Percentiles rank a stretch among this genome's conserved stretches.
These are phyloP conservation scores for Penicillium polonicum DNA, from an alignment of 2,329 filamentous ascomycete genomes.

Conservation along the genomic window DNA sequence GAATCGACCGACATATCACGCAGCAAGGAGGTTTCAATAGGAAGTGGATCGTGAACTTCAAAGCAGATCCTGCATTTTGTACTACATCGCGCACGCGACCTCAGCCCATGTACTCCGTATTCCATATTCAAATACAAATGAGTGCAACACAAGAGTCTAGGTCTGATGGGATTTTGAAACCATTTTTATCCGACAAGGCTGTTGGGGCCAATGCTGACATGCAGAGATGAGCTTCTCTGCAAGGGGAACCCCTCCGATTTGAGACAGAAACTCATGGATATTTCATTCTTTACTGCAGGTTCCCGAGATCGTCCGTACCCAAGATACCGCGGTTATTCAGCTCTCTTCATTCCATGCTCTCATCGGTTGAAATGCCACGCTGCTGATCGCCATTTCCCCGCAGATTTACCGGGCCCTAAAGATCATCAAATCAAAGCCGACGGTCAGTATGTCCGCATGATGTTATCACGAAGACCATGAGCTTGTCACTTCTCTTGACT, in stretches of 20 bases:
- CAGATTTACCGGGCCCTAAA: constrained; percentile 10
- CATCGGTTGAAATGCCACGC: constrained; percentile 4
- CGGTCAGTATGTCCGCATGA: constrained; percentile 19
- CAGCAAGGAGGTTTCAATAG: constrained; percentile 13
- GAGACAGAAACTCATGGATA: constrained; percentile 9
- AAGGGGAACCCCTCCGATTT: constrained; percentile 23
- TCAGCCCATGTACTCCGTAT: not conserved
- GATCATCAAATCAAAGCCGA: not conserved
- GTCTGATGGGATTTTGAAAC: not conserved
- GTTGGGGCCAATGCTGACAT: not conserved
- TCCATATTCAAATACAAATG: not conserved
- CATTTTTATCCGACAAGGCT: not conserved
- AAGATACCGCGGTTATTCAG: not conserved
- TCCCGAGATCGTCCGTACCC: constrained; percentile 1
- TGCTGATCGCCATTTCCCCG: constrained; percentile 21
- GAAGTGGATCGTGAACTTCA: constrained; percentile 1
- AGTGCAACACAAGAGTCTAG: not conserved
- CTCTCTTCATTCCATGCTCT: not conserved
- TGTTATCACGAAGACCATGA: constrained; percentile 16
- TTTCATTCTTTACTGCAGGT: constrained; percentile 17
- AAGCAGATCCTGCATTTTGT: not conserved
- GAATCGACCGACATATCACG: constrained; percentile 5
- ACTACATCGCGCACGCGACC: constrained; percentile 8
- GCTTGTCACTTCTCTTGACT: constrained; percentile 11
- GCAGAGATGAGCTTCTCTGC: constrained; percentile 13